phyloP scores from a whole-genome alignment of 768 basidiomycete genomes.

The Amanita brunnescens region DNA sequence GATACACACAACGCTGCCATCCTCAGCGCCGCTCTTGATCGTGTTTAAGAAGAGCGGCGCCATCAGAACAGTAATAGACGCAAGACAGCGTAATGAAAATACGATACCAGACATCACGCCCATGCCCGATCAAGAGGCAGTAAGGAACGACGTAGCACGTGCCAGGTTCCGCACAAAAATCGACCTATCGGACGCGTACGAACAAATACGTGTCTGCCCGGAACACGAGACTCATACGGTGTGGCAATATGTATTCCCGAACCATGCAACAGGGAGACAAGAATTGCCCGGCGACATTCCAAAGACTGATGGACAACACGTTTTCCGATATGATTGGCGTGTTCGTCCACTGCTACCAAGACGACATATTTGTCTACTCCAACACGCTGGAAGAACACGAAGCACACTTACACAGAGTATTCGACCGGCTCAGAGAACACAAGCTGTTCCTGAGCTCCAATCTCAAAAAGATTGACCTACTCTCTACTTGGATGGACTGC shows the following conservation, averaged over 20 bases:
- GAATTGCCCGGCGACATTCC: slow-evolving; percentile 19
- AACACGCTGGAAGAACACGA: slow-evolving; percentile 23
- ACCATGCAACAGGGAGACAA: slow-evolving; percentile 26
- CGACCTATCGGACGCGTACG: neutral
- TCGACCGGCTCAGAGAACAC: neutral
- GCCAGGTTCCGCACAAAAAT: neutral
- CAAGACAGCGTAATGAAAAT: slow-evolving; percentile 29
- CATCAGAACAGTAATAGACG: slow-evolving; percentile 27
- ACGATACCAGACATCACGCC: slow-evolving; percentile 30
- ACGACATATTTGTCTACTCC: slow-evolving; percentile 28
- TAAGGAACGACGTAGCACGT: neutral
- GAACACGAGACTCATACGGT: neutral
- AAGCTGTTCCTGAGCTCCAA: neutral
- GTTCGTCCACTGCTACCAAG: slow-evolving; percentile 27
- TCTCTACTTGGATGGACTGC: neutral
- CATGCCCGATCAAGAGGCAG: neutral
- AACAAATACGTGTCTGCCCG: neutral
- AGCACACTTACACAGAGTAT: slow-evolving; percentile 12
- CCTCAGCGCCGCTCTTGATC: neutral
- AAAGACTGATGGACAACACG: slow-evolving; percentile 24
- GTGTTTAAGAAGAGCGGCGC: slow-evolving; percentile 23
- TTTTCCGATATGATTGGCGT: slow-evolving; percentile 19
- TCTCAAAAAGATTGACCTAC: neutral
- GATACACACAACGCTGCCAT: neutral
- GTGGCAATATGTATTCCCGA: slow-evolving; percentile 17